phyloP scores from a whole-genome alignment of 169 alveolate genomes.

The Plasmodium vivax region DNA sequence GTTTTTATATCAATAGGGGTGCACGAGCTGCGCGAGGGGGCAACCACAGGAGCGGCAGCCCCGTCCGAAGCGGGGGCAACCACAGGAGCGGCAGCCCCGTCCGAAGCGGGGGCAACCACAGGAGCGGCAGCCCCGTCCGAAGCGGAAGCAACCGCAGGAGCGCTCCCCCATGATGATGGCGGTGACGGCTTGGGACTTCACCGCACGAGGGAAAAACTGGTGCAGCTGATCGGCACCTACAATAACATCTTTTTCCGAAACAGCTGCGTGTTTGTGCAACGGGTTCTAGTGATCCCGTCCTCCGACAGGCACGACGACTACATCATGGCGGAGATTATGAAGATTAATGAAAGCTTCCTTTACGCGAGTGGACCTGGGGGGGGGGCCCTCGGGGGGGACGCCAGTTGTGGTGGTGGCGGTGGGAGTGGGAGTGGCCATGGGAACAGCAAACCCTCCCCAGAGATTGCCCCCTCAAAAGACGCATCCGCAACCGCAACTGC shows the following conservation, averaged over 20 bases:
- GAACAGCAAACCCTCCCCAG: neutral
- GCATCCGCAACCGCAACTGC: neutral
- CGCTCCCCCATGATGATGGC: too few species aligned
- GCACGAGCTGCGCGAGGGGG: constrained; percentile 42
- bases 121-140: neutral
- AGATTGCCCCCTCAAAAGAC: neutral
- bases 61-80: neutral
- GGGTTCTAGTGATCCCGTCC: constrained; percentile 58
- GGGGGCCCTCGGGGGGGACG: neutral
- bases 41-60: neutral
- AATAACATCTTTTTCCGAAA: constrained; percentile 37
- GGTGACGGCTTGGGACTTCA: neutral
- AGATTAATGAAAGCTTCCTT: constrained; percentile 55
- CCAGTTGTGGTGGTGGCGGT: neutral
- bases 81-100: neutral
- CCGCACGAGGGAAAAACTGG: neutral
- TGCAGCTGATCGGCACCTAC: constrained; percentile 7
- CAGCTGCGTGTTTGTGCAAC: constrained; percentile 70
- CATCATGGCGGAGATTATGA: constrained; percentile 46
- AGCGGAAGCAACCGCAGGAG: neutral
- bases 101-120: too few species aligned
- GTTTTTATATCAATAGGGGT: constrained; percentile 72
- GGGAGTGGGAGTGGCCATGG: too few species aligned
- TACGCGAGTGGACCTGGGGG: neutral
- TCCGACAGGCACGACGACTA: constrained; percentile 40